A percentile compares a stretch with the other conserved stretches of the same genome.
Evolutionary conservation across 768 basidiomycete genomes (phyloP).

Genomic region (Fistulinella prunicolor): DNA sequence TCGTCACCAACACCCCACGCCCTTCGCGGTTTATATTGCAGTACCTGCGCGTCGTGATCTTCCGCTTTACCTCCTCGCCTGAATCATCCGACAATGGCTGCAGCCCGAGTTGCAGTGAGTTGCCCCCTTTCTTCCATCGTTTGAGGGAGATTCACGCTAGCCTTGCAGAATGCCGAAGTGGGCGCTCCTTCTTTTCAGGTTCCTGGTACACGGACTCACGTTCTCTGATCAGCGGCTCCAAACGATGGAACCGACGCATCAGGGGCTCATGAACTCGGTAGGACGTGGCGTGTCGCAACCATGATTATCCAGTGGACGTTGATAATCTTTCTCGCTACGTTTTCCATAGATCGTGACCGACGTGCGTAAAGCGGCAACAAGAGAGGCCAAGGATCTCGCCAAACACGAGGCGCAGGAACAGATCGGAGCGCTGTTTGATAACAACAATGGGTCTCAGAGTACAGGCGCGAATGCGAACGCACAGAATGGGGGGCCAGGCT

Average conservation of each 20-base stretch:
- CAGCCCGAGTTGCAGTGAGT: slow-evolving; percentile 12
- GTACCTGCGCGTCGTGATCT: background rate
- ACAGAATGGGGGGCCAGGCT: background rate
- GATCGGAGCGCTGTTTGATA: background rate
- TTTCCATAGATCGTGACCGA: too few species aligned
- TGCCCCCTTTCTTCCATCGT: background rate
- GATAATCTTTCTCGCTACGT: too few species aligned
- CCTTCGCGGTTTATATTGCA: too few species aligned
- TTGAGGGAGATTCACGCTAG: background rate
- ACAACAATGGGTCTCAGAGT: slow-evolving; percentile 1
- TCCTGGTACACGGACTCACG: background rate
- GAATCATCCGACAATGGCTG: slow-evolving; percentile 4
- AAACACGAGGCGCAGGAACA: slow-evolving; percentile 10
- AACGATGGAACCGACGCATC: background rate
- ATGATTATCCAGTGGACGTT: too few species aligned
- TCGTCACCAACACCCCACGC: slow-evolving; percentile 1
- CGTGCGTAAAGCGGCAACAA: slow-evolving; percentile 5
- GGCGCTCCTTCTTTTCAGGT: background rate
- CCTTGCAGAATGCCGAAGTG: slow-evolving; percentile 8
- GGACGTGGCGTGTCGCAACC: too few species aligned
- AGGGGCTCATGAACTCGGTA: slow-evolving; percentile 12
- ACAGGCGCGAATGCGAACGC: background rate
- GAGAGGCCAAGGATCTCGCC: slow-evolving; percentile 6
- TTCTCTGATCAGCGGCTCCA: slow-evolving; percentile 3
- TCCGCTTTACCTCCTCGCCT: background rate